Evolutionary conservation across 2,329 filamentous ascomycete species (phyloP), one percentile per base, ranked within the genome.

Genomic region (Laburnicola sp.): DNA sequence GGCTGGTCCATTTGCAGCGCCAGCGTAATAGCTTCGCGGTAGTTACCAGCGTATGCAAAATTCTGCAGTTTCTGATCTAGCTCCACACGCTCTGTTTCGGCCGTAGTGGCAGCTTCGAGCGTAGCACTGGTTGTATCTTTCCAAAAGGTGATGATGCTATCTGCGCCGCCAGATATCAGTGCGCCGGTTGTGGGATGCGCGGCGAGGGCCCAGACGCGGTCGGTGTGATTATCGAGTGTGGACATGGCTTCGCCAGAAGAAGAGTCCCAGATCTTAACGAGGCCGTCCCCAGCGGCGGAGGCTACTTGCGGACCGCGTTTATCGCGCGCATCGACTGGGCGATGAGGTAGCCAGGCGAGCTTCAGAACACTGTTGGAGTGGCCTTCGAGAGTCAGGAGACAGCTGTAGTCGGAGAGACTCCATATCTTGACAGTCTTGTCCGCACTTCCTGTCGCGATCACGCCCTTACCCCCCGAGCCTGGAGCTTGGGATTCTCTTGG

Each of bases 361-460:
- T 97, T 97, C 28, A 99, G 79, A 2, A 99, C 89, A 63, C 89
- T 96, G 75, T 97, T 95, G 4, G 91, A 93, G 73, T 99, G 94
- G 0, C 94, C 94, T 74, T 99, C 95, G 49, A 97, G 94, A 0
- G 94, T 97, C 50, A 93, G 82, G 39, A 99, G 78, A 73, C 94
- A 99, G 59, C 86, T 90, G 74, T 97, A 99, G 73, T 96, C 92
- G 2, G 87, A 82, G 55, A 99, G 78, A 69, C 84, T 97, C 95
- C 95, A 99, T 7, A 99, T 82, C 72, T 96, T 95, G 65, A 97
- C 83, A 0, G 91, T 97, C 75, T 97, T 97, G 74, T 99, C 94
- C 66, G 93, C 94, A 62, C 90, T 95, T 31, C 91, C 94, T 0
- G 94, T 97, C 26, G 96, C 82, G 9, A 96, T 79, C 39, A 96